phyloP scores from a whole-genome alignment of 106 monocot genomes.

The Dactylorhiza incarnata region DNA sequence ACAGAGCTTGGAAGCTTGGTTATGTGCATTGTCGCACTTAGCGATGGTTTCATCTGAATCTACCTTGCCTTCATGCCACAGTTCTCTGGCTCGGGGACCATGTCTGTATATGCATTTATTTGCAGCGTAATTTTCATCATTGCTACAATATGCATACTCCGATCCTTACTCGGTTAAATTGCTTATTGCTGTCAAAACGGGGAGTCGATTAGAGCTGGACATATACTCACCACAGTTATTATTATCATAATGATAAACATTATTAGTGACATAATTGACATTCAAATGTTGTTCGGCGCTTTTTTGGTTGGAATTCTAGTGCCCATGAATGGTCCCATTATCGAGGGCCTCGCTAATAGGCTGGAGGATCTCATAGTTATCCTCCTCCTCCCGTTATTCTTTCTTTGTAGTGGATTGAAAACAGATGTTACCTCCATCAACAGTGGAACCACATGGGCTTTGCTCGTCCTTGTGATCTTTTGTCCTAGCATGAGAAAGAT shows the following conservation, averaged over 20 bases:
- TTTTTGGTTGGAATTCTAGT: constrained; percentile 33
- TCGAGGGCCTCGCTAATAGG: constrained; percentile 18
- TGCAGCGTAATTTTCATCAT: constrained; percentile 18
- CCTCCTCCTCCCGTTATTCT: constrained; percentile 30
- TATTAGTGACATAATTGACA: constrained; percentile 17
- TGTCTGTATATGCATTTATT: constrained; percentile 21
- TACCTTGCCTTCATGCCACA: constrained; percentile 16
- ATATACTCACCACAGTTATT: constrained; percentile 16
- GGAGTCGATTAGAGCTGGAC: constrained; percentile 17
- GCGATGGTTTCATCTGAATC: constrained; percentile 16
- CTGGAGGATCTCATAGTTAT: constrained; percentile 24
- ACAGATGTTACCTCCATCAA: constrained; percentile 22
- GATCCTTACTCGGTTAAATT: constrained; percentile 15
- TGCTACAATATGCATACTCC: constrained; percentile 2
- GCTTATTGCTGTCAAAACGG: constrained; percentile 18
- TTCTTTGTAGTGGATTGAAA: constrained; percentile 31
- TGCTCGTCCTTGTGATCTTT: constrained; percentile 18
- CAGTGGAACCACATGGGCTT: constrained; percentile 17
- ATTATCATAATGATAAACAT: constrained; percentile 19
- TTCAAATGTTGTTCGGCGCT: constrained; percentile 36
- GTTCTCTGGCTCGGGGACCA: constrained; percentile 15
- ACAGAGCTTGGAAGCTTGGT: constrained; percentile 21
- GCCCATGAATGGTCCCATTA: constrained; percentile 28
- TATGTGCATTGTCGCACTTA: constrained; percentile 21
- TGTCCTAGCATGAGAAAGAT: constrained; percentile 21